Conservation (phyloP, 371 early-diverging fungal species). For the Saksenaea vasiformis region DNA sequence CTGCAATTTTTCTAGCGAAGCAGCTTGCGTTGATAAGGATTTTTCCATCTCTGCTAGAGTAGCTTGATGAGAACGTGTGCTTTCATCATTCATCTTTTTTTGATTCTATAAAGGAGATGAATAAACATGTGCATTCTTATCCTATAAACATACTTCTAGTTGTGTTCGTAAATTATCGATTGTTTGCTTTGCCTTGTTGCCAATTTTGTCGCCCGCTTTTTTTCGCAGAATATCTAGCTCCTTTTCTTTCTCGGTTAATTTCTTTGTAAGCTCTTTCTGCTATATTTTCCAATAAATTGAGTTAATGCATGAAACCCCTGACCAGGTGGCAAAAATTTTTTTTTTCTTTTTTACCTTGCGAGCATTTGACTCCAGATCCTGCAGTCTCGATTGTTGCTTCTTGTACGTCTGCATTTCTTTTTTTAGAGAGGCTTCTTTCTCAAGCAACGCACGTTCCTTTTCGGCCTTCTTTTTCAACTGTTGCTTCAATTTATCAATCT, state of each 20-base stretch:
- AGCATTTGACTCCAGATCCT: slow-evolving; percentile 35
- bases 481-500: slow-evolving; percentile 34
- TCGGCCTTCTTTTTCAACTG: slow-evolving; percentile 34
- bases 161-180: slow-evolving; percentile 36
- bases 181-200: slow-evolving; percentile 23
- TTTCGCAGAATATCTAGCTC: slow-evolving; percentile 38
- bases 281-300: slow-evolving; percentile 10
- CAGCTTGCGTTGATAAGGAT: slow-evolving; percentile 35
- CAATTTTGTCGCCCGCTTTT: slow-evolving; percentile 21
- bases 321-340: background rate
- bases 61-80: slow-evolving; percentile 34
- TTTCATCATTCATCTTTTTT: slow-evolving; percentile 40
- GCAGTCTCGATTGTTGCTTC: slow-evolving; percentile 18
- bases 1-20: slow-evolving; percentile 21
- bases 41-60: slow-evolving; percentile 40
- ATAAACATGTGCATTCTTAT: background rate
- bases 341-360: slow-evolving; percentile 2
- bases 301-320: background rate
- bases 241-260: slow-evolving; percentile 39
- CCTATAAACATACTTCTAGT: slow-evolving; percentile 19
- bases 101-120: slow-evolving; percentile 15
- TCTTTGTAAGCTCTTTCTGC: slow-evolving; percentile 40
- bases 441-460: slow-evolving; percentile 25
- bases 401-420: slow-evolving; percentile 17
- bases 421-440: background rate